Percentiles rank a stretch among this genome's conserved stretches.
These are phyloP conservation scores for Triticum dicoccoides DNA, from an alignment of 176 grass and related monocot genomes.

Conservation along the genomic window DNA sequence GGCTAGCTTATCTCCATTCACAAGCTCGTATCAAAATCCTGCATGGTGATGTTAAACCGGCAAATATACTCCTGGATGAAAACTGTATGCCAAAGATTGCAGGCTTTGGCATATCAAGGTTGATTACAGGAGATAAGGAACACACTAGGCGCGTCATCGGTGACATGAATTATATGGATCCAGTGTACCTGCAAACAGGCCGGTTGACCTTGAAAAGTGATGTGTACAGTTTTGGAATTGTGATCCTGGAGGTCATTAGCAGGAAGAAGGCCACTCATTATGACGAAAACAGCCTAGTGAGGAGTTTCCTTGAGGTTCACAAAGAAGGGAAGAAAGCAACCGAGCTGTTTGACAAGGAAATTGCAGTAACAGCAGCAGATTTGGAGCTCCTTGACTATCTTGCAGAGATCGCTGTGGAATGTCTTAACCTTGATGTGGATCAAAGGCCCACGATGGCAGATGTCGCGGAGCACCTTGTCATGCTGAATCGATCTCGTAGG, in stretches of 20 bases:
- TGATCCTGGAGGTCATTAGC: neutral
- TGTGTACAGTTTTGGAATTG: neutral
- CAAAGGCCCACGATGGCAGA: too few relatives aligned
- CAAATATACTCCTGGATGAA: neutral
- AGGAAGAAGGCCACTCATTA: neutral
- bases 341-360: neutral
- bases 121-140: too few relatives aligned
- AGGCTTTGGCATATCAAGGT: too few relatives aligned
- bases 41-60: neutral
- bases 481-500: too few relatives aligned
- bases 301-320: neutral
- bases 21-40: neutral
- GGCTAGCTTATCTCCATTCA: neutral
- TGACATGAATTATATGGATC: neutral
- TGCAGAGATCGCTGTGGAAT: too few relatives aligned
- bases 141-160: too few relatives aligned
- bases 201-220: neutral
- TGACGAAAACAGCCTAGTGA: neutral
- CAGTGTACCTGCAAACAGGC: neutral
- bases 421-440: too few relatives aligned
- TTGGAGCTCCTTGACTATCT: too few relatives aligned
- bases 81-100: too few relatives aligned
- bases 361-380: neutral
- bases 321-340: neutral
- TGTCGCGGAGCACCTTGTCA: too few relatives aligned